These are phyloP conservation scores for Solanum megistacrolobum DNA, from an alignment of 257 asterid species.

Conservation along the genomic window DNA sequence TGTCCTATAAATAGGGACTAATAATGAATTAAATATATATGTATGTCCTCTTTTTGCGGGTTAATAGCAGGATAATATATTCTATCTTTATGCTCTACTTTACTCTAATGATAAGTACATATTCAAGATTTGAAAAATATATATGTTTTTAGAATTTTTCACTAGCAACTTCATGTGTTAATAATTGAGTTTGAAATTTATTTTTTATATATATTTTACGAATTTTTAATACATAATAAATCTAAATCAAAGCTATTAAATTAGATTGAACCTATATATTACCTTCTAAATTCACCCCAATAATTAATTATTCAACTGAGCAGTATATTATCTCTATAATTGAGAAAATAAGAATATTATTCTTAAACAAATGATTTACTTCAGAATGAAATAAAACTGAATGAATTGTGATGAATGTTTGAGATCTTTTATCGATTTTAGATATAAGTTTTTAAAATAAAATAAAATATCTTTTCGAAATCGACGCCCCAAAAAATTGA, in stretches of 20 bases:
- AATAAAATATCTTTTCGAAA: too few species aligned
- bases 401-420: background rate
- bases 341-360: background rate
- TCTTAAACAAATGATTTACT: background rate
- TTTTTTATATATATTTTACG: background rate
- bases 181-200: background rate
- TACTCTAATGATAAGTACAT: background rate
- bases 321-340: background rate
- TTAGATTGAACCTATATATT: background rate
- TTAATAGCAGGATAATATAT: background rate
- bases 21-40: background rate
- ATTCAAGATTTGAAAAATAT: background rate
- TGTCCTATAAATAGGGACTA: background rate
- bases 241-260: background rate
- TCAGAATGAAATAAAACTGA: background rate
- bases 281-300: background rate
- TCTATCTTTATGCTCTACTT: background rate
- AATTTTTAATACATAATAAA: background rate
- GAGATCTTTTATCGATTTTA: too few species aligned
- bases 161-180: background rate
- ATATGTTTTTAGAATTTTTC: too few species aligned
- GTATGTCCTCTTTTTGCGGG: background rate
- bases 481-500: background rate
- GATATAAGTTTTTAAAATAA: background rate
- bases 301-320: background rate